A percentile compares a stretch with the other conserved stretches of the same genome.
phyloP scores from a whole-genome alignment of 176 grass and related monocot genomes.

The Guadua angustifolia region DNA sequence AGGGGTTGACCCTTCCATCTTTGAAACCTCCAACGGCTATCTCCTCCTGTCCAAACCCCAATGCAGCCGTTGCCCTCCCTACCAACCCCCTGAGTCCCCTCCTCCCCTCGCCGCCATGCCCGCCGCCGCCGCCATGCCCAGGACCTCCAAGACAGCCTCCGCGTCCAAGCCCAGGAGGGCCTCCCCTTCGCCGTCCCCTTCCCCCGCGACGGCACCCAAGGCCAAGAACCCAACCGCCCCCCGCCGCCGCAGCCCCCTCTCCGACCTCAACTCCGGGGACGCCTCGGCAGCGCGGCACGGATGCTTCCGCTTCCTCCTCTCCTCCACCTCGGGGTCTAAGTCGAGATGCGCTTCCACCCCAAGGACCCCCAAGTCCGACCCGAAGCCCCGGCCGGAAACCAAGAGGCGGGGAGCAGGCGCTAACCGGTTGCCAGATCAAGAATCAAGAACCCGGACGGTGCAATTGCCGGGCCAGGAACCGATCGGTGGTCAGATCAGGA shows the following conservation, averaged over 20 bases:
- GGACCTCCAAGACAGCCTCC: slow-evolving; percentile 23
- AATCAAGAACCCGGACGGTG: slow-evolving; percentile 12
- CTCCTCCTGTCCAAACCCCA: background rate
- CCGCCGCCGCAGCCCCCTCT: slow-evolving; percentile 61
- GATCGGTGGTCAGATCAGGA: slow-evolving; percentile 35
- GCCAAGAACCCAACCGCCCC: slow-evolving; percentile 29
- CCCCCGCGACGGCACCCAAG: slow-evolving; percentile 49
- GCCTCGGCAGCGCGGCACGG: slow-evolving; percentile 34
- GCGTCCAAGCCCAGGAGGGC: slow-evolving; percentile 24
- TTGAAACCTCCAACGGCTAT: slow-evolving; percentile 49
- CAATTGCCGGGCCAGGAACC: background rate
- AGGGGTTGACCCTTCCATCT: background rate
- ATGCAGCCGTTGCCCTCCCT: background rate
- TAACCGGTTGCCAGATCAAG: slow-evolving; percentile 34
- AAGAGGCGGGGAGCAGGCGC: background rate
- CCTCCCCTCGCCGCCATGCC: slow-evolving; percentile 5
- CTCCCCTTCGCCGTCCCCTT: slow-evolving; percentile 33
- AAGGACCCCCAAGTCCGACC: slow-evolving; percentile 23
- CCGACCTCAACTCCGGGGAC: slow-evolving; percentile 60
- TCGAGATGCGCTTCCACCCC: slow-evolving; percentile 34
- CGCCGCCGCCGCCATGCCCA: slow-evolving; percentile 15
- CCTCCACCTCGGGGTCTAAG: slow-evolving; percentile 45
- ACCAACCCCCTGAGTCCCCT: slow-evolving; percentile 4
- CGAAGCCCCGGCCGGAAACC: background rate
- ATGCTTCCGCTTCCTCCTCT: slow-evolving; percentile 64